These are phyloP conservation scores for Aureobasidium sp. DNA, from an alignment of 2,329 filamentous ascomycete species.

Conservation along the genomic window DNA sequence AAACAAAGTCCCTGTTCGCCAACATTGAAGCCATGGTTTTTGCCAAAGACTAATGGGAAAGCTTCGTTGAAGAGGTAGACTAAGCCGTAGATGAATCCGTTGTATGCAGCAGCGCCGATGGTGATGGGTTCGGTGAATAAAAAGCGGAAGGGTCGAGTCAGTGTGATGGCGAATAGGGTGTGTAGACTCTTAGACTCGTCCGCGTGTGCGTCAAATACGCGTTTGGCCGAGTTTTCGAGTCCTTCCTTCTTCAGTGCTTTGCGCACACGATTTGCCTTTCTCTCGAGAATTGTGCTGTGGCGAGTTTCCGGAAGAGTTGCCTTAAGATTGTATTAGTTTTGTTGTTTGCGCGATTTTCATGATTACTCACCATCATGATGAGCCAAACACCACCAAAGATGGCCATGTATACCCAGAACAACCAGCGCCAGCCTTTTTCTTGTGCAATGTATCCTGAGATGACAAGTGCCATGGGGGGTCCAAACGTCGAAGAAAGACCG, in stretches of 20 bases:
- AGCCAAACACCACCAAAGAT: constrained; percentile 18
- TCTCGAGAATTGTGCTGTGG: constrained; percentile 22
- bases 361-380: constrained; percentile 16
- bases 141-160: constrained; percentile 40
- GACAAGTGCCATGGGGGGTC: constrained; percentile 27
- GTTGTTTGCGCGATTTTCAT: neutral
- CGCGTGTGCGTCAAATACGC: constrained; percentile 16
- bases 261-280: constrained; percentile 63
- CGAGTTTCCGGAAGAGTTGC: constrained; percentile 22
- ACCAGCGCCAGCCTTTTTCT: constrained; percentile 16
- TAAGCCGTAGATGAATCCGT: constrained; percentile 41
- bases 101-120: constrained; percentile 40
- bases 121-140: constrained; percentile 40
- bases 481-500: constrained; percentile 28
- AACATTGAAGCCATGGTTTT: constrained; percentile 19
- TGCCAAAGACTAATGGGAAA: constrained; percentile 41
- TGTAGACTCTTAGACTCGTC: constrained; percentile 11
- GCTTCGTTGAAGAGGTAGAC: constrained; percentile 43
- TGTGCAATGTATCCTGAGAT: constrained; percentile 27
- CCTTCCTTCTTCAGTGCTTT: constrained; percentile 23
- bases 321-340: neutral
- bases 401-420: constrained; percentile 21
- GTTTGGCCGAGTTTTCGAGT: constrained; percentile 1
- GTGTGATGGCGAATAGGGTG: constrained; percentile 31
- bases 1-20: constrained; percentile 19